Evolutionary conservation across 2,329 filamentous ascomycete genomes (phyloP), one percentile per base, ranked within the genome.

Genomic region (Talaromyces sp.): DNA sequence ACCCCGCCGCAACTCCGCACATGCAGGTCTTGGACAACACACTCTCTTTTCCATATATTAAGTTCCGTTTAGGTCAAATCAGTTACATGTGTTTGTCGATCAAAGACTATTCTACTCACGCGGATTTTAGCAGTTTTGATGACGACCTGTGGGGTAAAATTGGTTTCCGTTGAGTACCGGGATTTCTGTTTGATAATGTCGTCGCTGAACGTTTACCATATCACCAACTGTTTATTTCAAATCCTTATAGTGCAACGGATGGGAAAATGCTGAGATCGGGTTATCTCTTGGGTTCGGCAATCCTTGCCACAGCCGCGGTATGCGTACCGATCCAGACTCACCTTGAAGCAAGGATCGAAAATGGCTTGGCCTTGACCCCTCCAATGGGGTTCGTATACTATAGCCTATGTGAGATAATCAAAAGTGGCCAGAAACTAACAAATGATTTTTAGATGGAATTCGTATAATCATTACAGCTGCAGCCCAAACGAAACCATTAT

Each of bases 381-480:
- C 70, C 66, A 8, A 72, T 72, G 70, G 70, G 69, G 69, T 72
- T 8, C 35, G 63, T 11, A 62, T 58, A 2, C 17, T 4, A 19
- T 24, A 13, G 19, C 31, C 14, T 9, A 26, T 38, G 24, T 17
- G 6, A 10, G 2, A 14, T 49, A 17, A 21, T 21, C 9, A 17
- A 27, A 11, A 26, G 24, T 10, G 19, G 32, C 10, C 41, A 19
- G 9, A 4, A 55, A 31, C 41, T 55, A 11, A 60, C 50, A 32
- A 14, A 0, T 62, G 6, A n/a, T 8, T 38, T n/a, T n/a, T 68
- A 63, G 83, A 13, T 86, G 83, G 83, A 86, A 86, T 62, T 81
- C 79, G 2, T 86, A 86, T 64, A 87, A 87, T 58, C 74, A 80
- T 46, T 84, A 83, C 68, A 75, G 72, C 55, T 85, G 83, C 66